A percentile compares a stretch with the other conserved stretches of the same genome.
phyloP scores from a whole-genome alignment of 2,329 filamentous ascomycete species.

The Cladosporium cucumerinum region DNA sequence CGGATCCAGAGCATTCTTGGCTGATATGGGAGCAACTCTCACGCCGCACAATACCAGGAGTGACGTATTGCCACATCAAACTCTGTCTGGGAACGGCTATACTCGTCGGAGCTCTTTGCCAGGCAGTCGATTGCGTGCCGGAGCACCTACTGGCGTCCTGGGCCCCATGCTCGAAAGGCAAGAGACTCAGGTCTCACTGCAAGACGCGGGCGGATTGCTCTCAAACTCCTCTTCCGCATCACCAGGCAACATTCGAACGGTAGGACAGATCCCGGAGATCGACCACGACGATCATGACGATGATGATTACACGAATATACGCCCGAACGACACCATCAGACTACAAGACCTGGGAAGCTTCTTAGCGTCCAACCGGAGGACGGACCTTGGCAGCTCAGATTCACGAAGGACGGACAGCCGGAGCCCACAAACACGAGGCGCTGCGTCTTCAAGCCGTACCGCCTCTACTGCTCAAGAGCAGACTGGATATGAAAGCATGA shows the following conservation, averaged over 20 bases:
- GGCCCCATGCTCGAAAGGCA: constrained; percentile 29
- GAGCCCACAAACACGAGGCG: background rate
- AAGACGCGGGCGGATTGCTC: constrained; percentile 34
- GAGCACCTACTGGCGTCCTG: constrained; percentile 28
- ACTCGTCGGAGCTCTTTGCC: constrained; percentile 2
- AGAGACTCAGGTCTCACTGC: constrained; percentile 30
- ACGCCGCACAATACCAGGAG: constrained; percentile 9
- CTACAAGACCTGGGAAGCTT: constrained; percentile 15
- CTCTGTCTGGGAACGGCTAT: background rate
- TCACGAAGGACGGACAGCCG: background rate
- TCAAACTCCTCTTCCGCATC: background rate
- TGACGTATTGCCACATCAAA: background rate
- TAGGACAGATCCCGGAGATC: background rate
- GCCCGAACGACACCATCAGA: constrained; percentile 15
- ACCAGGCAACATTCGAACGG: constrained; percentile 2
- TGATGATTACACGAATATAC: constrained; percentile 3
- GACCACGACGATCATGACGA: background rate
- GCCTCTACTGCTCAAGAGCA: background rate
- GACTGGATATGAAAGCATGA: background rate
- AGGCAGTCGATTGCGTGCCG: background rate
- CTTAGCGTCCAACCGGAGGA: background rate
- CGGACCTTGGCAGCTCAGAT: background rate
- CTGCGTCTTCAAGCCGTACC: background rate
- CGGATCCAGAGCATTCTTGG: constrained; percentile 32
- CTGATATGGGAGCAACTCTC: constrained; percentile 34